These are phyloP conservation scores for Oryza meyeriana DNA, from an alignment of 176 grass and related monocot species.

Conservation along the genomic window DNA sequence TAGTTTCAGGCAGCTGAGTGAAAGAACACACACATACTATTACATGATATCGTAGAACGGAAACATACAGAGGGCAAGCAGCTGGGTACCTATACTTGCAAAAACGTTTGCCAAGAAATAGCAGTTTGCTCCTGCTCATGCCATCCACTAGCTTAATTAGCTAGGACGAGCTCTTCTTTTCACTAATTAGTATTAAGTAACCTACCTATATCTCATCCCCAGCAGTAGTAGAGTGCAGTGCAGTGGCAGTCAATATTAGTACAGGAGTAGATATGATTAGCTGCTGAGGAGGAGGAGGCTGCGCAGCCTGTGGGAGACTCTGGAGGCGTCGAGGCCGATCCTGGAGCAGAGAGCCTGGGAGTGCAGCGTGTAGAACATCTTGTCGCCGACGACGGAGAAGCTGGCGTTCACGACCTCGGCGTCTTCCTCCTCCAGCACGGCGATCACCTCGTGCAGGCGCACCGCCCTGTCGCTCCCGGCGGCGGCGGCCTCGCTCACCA, in stretches of 20 bases:
- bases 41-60: too few species aligned
- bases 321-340: slow-evolving; percentile 53
- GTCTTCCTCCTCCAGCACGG: slow-evolving; percentile 76
- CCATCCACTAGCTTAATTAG: neutral
- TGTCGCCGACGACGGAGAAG: slow-evolving; percentile 68
- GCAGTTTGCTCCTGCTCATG: neutral
- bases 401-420: slow-evolving; percentile 76
- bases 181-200: neutral
- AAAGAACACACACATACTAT: too few species aligned
- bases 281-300: slow-evolving; percentile 20
- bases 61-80: neutral
- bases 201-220: neutral
- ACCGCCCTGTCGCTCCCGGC: neutral
- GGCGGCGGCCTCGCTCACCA: slow-evolving; percentile 35
- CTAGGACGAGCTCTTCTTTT: neutral
- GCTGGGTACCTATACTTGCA: neutral
- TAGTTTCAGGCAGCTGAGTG: too few species aligned
- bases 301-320: slow-evolving; percentile 48
- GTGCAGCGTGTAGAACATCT: slow-evolving; percentile 82
- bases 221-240: too few species aligned
- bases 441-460: slow-evolving; percentile 74
- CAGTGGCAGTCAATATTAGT: too few species aligned
- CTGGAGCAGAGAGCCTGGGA: slow-evolving; percentile 64
- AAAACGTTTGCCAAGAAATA: neutral
- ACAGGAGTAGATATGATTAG: too few species aligned